Conservation (phyloP, 2,329 filamentous ascomycete genomes). For the Alternaria sp. region DNA sequence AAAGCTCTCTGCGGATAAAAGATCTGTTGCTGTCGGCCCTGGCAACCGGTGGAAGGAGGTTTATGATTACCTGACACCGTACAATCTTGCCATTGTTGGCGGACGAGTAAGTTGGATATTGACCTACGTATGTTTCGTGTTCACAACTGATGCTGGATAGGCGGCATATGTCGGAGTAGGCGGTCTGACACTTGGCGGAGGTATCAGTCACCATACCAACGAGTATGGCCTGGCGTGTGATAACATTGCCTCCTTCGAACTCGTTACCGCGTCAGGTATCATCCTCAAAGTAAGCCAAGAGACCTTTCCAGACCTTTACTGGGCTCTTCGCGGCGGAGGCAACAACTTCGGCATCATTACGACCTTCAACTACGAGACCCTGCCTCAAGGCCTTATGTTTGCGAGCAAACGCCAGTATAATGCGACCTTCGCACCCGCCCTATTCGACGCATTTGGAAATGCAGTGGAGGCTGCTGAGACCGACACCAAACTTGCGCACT, state of each 20-base stretch:
- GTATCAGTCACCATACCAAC: conserved; percentile 11
- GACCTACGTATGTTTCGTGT: not conserved
- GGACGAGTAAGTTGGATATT: conserved; percentile 30
- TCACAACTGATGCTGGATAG: not conserved
- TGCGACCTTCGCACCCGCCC: conserved; percentile 15
- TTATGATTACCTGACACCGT: conserved; percentile 36
- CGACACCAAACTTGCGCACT: conserved; percentile 32
- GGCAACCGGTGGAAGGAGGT: conserved; percentile 48
- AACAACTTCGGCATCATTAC: conserved; percentile 49
- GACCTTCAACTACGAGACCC: conserved; percentile 30
- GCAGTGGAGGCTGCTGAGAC: conserved; percentile 22
- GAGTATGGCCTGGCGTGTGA: conserved; percentile 37
- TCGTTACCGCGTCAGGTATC: conserved; percentile 30
- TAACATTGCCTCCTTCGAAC: conserved; percentile 46
- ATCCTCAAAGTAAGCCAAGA: conserved; percentile 25
- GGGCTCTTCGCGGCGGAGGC: conserved; percentile 47
- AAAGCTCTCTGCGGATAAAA: conserved; percentile 33
- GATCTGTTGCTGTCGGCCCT: conserved; percentile 37
- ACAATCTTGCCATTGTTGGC: conserved; percentile 37
- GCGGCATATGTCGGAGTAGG: conserved; percentile 29
- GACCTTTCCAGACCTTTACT: conserved; percentile 51
- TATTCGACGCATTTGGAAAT: conserved; percentile 30
- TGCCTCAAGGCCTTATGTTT: conserved; percentile 20
- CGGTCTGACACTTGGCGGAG: conserved; percentile 34
- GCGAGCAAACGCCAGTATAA: conserved; percentile 14